Percentiles rank a stretch among this genome's conserved stretches.
Evolutionary conservation across 352 stramenopile genomes (phyloP).

Genomic region (Pythium periplocum): DNA sequence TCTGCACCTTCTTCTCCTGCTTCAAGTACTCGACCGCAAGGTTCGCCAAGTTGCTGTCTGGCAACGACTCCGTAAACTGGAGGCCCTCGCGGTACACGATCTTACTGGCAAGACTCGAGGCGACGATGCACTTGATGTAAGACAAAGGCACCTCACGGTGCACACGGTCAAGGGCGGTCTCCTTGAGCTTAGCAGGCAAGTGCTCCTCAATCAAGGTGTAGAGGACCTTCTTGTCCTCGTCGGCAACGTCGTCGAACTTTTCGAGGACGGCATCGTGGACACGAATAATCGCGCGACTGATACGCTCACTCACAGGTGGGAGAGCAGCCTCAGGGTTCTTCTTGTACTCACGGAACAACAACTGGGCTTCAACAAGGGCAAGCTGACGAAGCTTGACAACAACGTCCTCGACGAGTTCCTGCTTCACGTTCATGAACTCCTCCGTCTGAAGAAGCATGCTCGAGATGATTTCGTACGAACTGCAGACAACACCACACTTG

Average conservation of each 20-base stretch:
- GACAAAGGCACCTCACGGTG: conserved; percentile 89
- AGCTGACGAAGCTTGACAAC: conserved; percentile 92
- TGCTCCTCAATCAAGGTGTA: conserved; percentile 89
- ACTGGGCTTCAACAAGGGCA: conserved; percentile 92
- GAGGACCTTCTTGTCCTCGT: conserved; percentile 73
- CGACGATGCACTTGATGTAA: conserved; percentile 97
- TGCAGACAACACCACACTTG: conserved; percentile 85
- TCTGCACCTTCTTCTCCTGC: conserved; percentile 91
- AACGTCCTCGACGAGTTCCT: conserved; percentile 91
- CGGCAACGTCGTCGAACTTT: conserved; percentile 90
- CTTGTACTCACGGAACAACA: conserved; percentile 98
- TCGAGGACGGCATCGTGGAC: conserved; percentile 93
- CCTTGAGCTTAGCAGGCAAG: conserved; percentile 91
- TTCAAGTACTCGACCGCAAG: conserved; percentile 94
- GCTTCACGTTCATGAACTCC: conserved; percentile 96
- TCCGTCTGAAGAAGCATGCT: conserved; percentile 96
- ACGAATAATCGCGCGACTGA: conserved; percentile 94
- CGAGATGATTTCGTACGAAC: conserved; percentile 82
- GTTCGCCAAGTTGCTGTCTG: conserved; percentile 85
- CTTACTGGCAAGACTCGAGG: conserved; percentile 93
- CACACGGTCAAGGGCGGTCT: conserved; percentile 92
- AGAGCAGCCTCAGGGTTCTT: conserved; percentile 79
- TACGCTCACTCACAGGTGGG: conserved; percentile 92
- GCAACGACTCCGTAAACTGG: conserved; percentile 94
- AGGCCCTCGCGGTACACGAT: conserved; percentile 98